phyloP scores from a whole-genome alignment of 352 stramenopile genomes.

The Phytophthora lateralis region DNA sequence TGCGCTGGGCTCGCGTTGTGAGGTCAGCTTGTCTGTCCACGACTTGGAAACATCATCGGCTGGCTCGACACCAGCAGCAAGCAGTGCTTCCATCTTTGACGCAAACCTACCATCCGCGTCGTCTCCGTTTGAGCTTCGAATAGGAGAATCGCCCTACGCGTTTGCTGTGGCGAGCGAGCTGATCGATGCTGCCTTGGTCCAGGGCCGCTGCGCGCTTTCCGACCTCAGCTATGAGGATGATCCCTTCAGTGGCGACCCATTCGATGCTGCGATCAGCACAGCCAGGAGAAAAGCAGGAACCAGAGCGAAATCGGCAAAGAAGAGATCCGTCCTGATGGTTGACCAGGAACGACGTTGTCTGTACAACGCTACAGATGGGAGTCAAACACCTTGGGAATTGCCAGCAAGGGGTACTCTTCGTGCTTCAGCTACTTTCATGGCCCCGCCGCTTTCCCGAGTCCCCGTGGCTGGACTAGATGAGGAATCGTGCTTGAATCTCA shows the following conservation, averaged over 20 bases:
- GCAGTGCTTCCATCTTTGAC: constrained; percentile 52
- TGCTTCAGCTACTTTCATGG: constrained; percentile 47
- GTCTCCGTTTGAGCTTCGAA: constrained; percentile 61
- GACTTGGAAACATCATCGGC: constrained; percentile 40
- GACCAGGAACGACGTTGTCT: constrained; percentile 41
- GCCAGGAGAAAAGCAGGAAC: constrained; percentile 12
- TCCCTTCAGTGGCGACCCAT: neutral
- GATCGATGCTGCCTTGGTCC: constrained; percentile 45
- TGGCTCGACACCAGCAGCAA: constrained; percentile 24
- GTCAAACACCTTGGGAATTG: constrained; percentile 42
- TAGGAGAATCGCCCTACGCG: constrained; percentile 64
- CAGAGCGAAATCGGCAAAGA: constrained; percentile 32
- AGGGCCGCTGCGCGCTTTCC: constrained; percentile 47
- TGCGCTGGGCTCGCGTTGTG: constrained; percentile 51
- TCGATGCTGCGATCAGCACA: constrained; percentile 2
- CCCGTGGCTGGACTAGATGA: constrained; percentile 35
- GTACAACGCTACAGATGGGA: constrained; percentile 30
- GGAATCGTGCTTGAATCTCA: constrained; percentile 41
- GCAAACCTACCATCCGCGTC: constrained; percentile 51
- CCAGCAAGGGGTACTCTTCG: constrained; percentile 45
- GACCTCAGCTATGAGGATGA: constrained; percentile 53
- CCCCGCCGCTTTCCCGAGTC: constrained; percentile 36
- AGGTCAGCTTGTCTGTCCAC: constrained; percentile 64
- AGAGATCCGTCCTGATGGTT: constrained; percentile 30
- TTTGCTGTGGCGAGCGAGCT: constrained; percentile 66